phyloP scores from a whole-genome alignment of 108 stramenopile genomes.

The Ochromonas danica region DNA sequence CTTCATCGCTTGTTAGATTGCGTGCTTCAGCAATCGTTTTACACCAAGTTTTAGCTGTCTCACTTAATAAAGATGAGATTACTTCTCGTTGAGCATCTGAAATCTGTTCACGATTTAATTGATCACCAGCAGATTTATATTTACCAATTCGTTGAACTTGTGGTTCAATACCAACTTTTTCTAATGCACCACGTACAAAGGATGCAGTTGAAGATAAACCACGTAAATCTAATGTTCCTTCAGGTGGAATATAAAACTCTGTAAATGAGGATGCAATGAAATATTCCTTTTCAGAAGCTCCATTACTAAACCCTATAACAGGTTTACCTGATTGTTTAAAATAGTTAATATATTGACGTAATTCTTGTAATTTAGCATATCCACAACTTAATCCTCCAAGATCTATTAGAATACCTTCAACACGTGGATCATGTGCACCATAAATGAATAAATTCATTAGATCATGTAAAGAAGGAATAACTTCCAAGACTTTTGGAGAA shows the following conservation, averaged over 20 bases:
- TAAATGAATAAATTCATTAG: conserved; percentile 31
- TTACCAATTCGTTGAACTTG: conserved; percentile 46
- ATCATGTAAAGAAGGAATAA: not conserved
- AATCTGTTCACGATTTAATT: conserved; percentile 40
- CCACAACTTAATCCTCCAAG: conserved; percentile 36
- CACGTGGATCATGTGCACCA: conserved; percentile 47
- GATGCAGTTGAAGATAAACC: not conserved
- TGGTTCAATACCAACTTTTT: conserved; percentile 42
- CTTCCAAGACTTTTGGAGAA: not conserved
- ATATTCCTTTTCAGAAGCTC: conserved; percentile 38
- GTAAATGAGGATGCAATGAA: conserved; percentile 28
- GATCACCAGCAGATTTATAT: conserved; percentile 47
- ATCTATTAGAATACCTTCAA: conserved; percentile 39
- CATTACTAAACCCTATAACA: conserved; percentile 41
- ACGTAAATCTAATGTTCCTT: not conserved
- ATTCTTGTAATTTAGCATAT: conserved; percentile 46
- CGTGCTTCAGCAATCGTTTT: not conserved
- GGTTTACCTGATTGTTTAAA: conserved; percentile 50
- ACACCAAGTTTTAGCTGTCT: conserved; percentile 25
- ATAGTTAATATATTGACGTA: conserved; percentile 45
- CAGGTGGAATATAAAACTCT: conserved; percentile 33
- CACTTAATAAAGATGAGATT: conserved; percentile 35
- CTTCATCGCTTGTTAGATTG: not conserved
- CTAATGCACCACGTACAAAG: conserved; percentile 34
- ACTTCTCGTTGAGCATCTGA: conserved; percentile 47